phyloP scores from a whole-genome alignment of 2,329 filamentous ascomycete species.

The Akanthomyces lecanii region DNA sequence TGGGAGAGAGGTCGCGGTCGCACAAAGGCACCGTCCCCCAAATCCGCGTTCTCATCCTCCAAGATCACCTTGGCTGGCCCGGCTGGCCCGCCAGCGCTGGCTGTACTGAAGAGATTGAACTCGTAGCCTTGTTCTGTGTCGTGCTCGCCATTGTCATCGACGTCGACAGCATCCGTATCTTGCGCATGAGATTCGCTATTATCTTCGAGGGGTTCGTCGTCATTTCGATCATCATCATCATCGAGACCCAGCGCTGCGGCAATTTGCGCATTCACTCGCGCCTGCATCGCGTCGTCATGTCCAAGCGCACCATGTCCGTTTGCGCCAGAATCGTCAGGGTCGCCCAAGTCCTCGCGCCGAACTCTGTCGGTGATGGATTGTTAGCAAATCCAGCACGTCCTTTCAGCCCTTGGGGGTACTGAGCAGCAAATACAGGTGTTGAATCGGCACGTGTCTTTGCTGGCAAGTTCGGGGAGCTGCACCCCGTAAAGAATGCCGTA shows the following conservation, averaged over 20 bases:
- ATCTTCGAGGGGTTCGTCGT: slow-evolving; percentile 5
- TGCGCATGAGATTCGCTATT: background rate
- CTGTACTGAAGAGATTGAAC: slow-evolving; percentile 53
- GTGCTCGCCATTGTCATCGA: slow-evolving; percentile 24
- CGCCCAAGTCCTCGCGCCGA: slow-evolving; percentile 50
- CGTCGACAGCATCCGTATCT: slow-evolving; percentile 16
- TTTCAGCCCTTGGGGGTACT: background rate
- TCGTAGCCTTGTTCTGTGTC: slow-evolving; percentile 33
- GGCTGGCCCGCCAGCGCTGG: slow-evolving; percentile 27
- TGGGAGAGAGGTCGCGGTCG: slow-evolving; percentile 41
- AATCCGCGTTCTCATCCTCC: slow-evolving; percentile 36
- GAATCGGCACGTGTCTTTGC: background rate
- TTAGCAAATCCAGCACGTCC: background rate
- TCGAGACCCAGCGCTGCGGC: slow-evolving; percentile 43
- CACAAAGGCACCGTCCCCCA: slow-evolving; percentile 34
- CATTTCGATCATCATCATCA: background rate
- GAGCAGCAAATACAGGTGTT: background rate
- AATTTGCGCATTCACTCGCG: slow-evolving; percentile 45
- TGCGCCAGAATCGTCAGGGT: slow-evolving; percentile 28
- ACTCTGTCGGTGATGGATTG: slow-evolving; percentile 37
- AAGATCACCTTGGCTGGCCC: slow-evolving; percentile 47
- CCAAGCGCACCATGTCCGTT: slow-evolving; percentile 34
- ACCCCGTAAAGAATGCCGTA: background rate
- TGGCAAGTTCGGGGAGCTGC: background rate
- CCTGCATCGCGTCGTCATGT: slow-evolving; percentile 37